Percentiles rank a stretch among this genome's conserved stretches.
phyloP scores from a whole-genome alignment of 202 grass and related monocot genomes.

The Panicum hallii region DNA sequence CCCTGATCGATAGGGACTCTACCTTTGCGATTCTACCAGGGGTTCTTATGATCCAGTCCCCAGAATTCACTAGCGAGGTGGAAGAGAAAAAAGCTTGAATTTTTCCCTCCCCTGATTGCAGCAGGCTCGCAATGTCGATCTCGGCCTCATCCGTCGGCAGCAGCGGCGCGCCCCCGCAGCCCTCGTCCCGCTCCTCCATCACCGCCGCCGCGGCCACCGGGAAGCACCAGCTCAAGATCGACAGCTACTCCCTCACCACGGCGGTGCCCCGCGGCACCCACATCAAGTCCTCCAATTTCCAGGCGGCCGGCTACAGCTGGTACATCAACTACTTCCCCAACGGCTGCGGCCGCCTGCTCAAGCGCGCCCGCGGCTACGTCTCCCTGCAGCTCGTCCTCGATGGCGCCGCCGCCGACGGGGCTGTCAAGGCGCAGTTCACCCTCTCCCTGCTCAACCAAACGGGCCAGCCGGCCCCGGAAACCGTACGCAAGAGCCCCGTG shows the following conservation, averaged over 20 bases:
- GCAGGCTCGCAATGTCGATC: neutral
- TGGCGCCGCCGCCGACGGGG: neutral
- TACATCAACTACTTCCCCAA: conserved; percentile 25
- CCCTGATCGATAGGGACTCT: neutral
- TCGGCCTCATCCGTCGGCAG: neutral
- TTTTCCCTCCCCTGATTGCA: neutral
- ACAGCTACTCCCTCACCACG: neutral
- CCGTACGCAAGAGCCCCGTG: neutral
- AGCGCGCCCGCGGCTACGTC: neutral
- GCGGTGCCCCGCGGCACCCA: neutral
- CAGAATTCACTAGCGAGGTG: neutral
- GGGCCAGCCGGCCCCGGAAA: neutral
- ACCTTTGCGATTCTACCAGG: neutral
- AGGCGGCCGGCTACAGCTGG: neutral
- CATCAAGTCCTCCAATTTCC: conserved; percentile 2
- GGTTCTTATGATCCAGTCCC: neutral
- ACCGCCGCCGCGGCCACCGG: neutral
- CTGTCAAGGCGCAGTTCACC: neutral
- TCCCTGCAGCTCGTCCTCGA: neutral
- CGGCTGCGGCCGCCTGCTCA: neutral
- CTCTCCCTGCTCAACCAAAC: neutral
- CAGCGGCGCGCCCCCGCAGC: neutral
- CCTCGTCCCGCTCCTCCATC: neutral
- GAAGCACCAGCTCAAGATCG: neutral
- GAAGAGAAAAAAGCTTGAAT: neutral